Percentiles rank a stretch among this genome's conserved stretches.
These are phyloP conservation scores for Rhodocollybia butyracea DNA, from an alignment of 768 basidiomycete species.

Conservation along the genomic window DNA sequence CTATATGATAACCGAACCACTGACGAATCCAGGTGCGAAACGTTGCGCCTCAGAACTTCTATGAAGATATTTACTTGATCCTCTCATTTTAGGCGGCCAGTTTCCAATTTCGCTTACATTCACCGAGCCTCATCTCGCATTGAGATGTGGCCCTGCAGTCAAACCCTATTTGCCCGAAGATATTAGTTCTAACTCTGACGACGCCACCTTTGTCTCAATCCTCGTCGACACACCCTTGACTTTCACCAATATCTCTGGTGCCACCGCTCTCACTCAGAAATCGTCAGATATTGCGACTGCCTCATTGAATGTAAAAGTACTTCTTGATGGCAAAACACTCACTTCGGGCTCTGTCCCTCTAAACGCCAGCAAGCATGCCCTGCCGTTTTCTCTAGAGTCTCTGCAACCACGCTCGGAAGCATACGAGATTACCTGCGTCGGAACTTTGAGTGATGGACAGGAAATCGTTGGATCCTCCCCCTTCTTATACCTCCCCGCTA, in stretches of 20 bases:
- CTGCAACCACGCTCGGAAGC: slow-evolving; percentile 40
- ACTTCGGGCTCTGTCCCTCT: slow-evolving; percentile 43
- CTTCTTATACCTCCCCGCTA: slow-evolving; percentile 49
- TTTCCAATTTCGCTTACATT: slow-evolving; percentile 39
- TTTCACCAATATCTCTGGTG: slow-evolving; percentile 43
- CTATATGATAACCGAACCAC: slow-evolving; percentile 41
- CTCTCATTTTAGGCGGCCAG: slow-evolving; percentile 33
- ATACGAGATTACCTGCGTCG: slow-evolving; percentile 35
- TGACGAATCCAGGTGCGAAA: slow-evolving; percentile 39
- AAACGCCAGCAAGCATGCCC: slow-evolving; percentile 46
- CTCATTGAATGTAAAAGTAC: slow-evolving; percentile 40
- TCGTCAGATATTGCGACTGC: slow-evolving; percentile 10
- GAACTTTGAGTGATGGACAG: slow-evolving; percentile 24
- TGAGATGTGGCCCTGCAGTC: slow-evolving; percentile 57
- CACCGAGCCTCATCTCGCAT: slow-evolving; percentile 43
- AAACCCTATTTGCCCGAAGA: slow-evolving; percentile 61
- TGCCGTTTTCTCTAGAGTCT: slow-evolving; percentile 46
- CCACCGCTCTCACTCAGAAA: slow-evolving; percentile 36
- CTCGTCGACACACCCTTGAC: slow-evolving; percentile 53
- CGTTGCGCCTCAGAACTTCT: neutral
- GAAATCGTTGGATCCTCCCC: slow-evolving; percentile 41
- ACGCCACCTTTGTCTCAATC: slow-evolving; percentile 37
- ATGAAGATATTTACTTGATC: neutral
- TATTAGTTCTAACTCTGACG: slow-evolving; percentile 19
- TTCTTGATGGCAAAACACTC: slow-evolving; percentile 41